phyloP scores from a whole-genome alignment of 805 yeast species.

The Brettanomyces nanus region DNA sequence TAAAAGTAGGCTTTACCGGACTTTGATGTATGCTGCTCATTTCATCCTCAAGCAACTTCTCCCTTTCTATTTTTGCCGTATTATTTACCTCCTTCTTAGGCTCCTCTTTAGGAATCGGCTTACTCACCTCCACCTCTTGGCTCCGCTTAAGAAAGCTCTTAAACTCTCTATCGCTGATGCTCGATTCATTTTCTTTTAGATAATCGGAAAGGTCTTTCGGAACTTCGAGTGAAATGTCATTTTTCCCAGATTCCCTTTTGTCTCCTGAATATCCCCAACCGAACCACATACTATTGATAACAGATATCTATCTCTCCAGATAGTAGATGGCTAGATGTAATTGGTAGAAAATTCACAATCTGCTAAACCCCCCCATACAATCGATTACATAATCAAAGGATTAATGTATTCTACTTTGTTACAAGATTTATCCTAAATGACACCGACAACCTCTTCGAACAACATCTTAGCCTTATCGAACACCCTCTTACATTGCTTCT shows the following conservation, averaged over 20 bases:
- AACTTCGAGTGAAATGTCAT: conserved; percentile 5
- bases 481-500: background rate
- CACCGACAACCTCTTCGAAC: too few species aligned
- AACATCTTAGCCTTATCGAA: background rate
- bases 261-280: conserved; percentile 6
- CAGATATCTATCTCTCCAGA: too few species aligned
- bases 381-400: too few species aligned
- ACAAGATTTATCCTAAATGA: too few species aligned
- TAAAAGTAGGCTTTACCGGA: conserved; percentile 5
- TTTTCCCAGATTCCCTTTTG: background rate
- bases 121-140: conserved; percentile 6
- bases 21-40: conserved; percentile 2
- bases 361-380: too few species aligned
- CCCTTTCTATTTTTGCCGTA: conserved; percentile 1
- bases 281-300: too few species aligned
- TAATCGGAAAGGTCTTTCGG: conserved; percentile 21
- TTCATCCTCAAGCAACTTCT: background rate
- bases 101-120: conserved; percentile 1
- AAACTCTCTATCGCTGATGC: conserved; percentile 25
- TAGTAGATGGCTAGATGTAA: too few species aligned
- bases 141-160: conserved; percentile 14
- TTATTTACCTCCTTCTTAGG: conserved; percentile 1
- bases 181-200: conserved; percentile 19
- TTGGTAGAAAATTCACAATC: too few species aligned
- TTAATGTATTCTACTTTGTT: too few species aligned